Conservation (phyloP, 2,329 filamentous ascomycete genomes). For the Amauroascus niger region DNA sequence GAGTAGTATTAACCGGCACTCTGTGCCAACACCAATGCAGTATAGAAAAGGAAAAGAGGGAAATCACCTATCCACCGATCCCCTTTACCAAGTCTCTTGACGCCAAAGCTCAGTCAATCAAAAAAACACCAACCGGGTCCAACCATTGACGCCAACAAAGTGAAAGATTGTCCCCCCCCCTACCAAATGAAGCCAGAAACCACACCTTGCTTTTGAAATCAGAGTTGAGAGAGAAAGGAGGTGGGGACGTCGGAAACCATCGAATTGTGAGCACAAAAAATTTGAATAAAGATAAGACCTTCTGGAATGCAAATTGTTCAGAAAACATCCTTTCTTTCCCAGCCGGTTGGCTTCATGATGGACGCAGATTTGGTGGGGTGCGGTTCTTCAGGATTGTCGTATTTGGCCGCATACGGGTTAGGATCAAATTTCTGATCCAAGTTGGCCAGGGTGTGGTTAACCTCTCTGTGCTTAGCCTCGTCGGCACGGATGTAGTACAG, state of each 20-base stretch:
- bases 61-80: background rate
- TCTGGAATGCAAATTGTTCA: slow-evolving; percentile 21
- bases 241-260: background rate
- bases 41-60: background rate
- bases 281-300: background rate
- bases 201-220: background rate
- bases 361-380: slow-evolving; percentile 62
- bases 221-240: background rate
- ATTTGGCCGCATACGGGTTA: slow-evolving; percentile 81
- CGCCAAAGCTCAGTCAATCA: background rate
- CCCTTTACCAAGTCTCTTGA: background rate
- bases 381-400: slow-evolving; percentile 56
- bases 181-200: background rate
- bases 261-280: background rate
- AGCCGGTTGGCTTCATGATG: slow-evolving; percentile 60
- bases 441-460: slow-evolving; percentile 91
- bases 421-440: slow-evolving; percentile 76
- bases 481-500: slow-evolving; percentile 83
- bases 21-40: background rate
- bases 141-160: background rate
- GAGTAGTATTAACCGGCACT: background rate
- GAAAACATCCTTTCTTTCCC: slow-evolving; percentile 73
- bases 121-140: background rate
- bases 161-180: background rate
- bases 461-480: slow-evolving; percentile 81